Conservation (phyloP, 768 basidiomycete genomes). For the Tricholoma bakamatsutake region DNA sequence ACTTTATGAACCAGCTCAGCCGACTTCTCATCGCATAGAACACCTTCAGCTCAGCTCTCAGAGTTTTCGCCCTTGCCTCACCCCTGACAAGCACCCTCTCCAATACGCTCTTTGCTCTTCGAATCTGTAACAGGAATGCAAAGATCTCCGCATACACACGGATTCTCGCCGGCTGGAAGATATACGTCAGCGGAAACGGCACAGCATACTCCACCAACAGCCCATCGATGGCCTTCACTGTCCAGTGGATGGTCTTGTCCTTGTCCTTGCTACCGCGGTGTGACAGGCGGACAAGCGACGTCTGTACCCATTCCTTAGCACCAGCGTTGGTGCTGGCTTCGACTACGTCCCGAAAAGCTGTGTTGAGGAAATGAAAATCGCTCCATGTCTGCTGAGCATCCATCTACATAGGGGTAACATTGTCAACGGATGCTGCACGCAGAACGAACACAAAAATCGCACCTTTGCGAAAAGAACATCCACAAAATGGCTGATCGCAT, state of each 20-base stretch:
- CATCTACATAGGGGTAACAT: constrained; percentile 44
- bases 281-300: constrained; percentile 67
- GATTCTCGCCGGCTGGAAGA: constrained; percentile 54
- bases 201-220: constrained; percentile 73
- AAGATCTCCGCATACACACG: constrained; percentile 64
- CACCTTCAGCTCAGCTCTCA: constrained; percentile 50
- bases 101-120: constrained; percentile 63
- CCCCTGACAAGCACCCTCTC: constrained; percentile 66
- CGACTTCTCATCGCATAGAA: constrained; percentile 75
- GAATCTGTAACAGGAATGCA: constrained; percentile 65
- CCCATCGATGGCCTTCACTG: constrained; percentile 60
- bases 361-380: constrained; percentile 83
- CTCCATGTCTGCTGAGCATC: constrained; percentile 66
- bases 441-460: constrained; percentile 5
- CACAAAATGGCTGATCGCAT: constrained; percentile 67
- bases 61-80: constrained; percentile 27
- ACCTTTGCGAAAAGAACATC: constrained; percentile 76
- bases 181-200: constrained; percentile 76
- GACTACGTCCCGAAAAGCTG: constrained; percentile 64
- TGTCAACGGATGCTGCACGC: background rate
- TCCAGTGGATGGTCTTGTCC: constrained; percentile 40
- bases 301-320: constrained; percentile 53
- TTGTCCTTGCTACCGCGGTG: constrained; percentile 49
- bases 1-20: constrained; percentile 85
- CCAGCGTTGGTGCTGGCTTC: constrained; percentile 37